A percentile compares a stretch with the other conserved stretches of the same genome.
Conservation (phyloP, 2,329 filamentous ascomycete genomes). For the Verticillium alfalfae region DNA sequence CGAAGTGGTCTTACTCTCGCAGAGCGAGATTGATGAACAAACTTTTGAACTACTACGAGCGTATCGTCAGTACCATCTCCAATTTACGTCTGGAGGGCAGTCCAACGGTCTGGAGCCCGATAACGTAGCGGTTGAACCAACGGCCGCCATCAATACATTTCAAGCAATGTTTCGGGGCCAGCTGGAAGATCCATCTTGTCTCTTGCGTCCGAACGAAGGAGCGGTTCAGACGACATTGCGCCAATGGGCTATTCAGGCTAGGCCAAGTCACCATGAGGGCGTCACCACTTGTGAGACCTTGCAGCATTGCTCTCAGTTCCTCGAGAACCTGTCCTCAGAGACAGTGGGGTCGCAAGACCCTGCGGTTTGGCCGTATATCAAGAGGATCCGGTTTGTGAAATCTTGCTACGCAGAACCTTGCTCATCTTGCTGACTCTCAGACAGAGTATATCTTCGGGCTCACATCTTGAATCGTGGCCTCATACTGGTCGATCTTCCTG, state of each 20-base stretch:
- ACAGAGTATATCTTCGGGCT: conserved; percentile 35
- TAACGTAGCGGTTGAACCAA: conserved; percentile 18
- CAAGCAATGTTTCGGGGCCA: conserved; percentile 25
- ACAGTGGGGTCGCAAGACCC: conserved; percentile 8
- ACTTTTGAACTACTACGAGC: too few relatives aligned
- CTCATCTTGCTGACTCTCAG: background rate
- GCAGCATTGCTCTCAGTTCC: conserved; percentile 23
- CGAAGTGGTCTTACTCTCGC: too few relatives aligned
- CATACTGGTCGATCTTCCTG: conserved; percentile 42
- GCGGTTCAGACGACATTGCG: conserved; percentile 14
- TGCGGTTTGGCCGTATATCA: conserved; percentile 37
- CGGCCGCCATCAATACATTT: conserved; percentile 31
- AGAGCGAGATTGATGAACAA: too few relatives aligned
- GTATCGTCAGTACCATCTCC: too few relatives aligned
- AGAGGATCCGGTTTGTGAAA: conserved; percentile 29
- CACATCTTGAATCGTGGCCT: conserved; percentile 42
- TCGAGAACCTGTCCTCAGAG: conserved; percentile 33
- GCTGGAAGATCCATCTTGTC: conserved; percentile 6
- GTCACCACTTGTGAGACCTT: background rate
- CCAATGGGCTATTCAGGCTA: conserved; percentile 14
- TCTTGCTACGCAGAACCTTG: too few relatives aligned
- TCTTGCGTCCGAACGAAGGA: conserved; percentile 10
- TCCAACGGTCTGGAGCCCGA: conserved; percentile 7
- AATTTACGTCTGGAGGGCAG: too few relatives aligned
- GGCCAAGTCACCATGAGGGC: conserved; percentile 1